Conservation (phyloP, 257 asterid species). For the Scutellaria barbata region DNA sequence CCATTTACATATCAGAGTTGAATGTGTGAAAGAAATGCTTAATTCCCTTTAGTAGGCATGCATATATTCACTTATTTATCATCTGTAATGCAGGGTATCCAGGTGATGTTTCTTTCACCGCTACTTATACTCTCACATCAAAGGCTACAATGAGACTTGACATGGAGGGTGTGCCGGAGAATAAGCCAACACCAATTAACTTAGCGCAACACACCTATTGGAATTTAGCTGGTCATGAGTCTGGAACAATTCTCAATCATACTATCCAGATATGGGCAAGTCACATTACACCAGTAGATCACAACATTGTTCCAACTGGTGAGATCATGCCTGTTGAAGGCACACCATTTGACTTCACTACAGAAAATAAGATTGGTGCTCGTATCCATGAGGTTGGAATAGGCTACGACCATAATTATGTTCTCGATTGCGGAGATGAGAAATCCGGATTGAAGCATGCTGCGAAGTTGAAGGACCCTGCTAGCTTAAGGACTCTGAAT, state of each 20-base stretch:
- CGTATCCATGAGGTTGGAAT: constrained; percentile 77
- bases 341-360: constrained; percentile 88
- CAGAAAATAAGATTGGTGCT: constrained; percentile 67
- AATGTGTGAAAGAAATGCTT: too few relatives aligned
- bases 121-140: constrained; percentile 73
- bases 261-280: constrained; percentile 73
- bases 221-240: constrained; percentile 85
- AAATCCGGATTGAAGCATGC: constrained; percentile 77
- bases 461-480: constrained; percentile 77
- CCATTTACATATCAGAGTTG: neutral
- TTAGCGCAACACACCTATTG: constrained; percentile 97
- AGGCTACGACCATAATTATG: constrained; percentile 95
- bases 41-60: neutral
- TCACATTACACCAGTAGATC: constrained; percentile 82
- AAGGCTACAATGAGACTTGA: constrained; percentile 85
- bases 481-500: constrained; percentile 77
- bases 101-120: constrained; percentile 75
- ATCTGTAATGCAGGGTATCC: constrained; percentile 74
- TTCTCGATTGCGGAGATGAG: constrained; percentile 75
- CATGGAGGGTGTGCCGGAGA: constrained; percentile 86
- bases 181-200: constrained; percentile 84
- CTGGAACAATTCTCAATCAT: constrained; percentile 75
- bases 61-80: constrained; percentile 22
- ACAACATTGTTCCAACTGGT: constrained; percentile 80
- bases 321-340: constrained; percentile 76